phyloP scores from a whole-genome alignment of 495 filamentous ascomycete species.

The Thozetella sp. region DNA sequence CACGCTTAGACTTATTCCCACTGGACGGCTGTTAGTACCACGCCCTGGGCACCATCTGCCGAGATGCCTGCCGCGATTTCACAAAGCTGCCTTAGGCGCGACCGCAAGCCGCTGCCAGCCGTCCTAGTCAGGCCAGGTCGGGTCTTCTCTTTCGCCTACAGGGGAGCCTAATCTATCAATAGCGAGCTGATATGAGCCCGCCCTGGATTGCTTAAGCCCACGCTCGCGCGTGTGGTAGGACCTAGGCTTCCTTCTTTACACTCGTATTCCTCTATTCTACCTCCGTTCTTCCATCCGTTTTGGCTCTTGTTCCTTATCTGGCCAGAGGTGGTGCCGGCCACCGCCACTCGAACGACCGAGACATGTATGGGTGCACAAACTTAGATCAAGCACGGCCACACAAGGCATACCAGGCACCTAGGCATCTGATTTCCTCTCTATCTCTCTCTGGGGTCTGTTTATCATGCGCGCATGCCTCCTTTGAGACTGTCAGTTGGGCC shows the following conservation, averaged over 20 bases:
- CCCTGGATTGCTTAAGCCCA: background rate
- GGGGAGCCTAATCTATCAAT: background rate
- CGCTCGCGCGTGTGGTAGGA: background rate
- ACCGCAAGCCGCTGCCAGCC: background rate
- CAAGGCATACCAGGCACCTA: too few species aligned
- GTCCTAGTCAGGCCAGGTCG: background rate
- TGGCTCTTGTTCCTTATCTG: too few species aligned
- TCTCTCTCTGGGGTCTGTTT: too few species aligned
- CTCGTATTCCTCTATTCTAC: too few species aligned
- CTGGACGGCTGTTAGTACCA: too few species aligned
- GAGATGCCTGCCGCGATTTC: background rate
- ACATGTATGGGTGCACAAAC: background rate
- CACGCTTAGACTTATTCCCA: too few species aligned
- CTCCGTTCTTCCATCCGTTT: too few species aligned
- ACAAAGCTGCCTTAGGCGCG: background rate
- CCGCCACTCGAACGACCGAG: too few species aligned
- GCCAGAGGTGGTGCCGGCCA: background rate
- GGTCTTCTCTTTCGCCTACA: background rate
- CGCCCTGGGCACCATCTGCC: too few species aligned
- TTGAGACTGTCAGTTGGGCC: too few species aligned
- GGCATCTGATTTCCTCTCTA: too few species aligned
- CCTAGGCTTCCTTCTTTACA: background rate
- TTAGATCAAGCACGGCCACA: background rate
- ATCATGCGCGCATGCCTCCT: too few species aligned
- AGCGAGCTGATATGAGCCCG: conserved; percentile 1